Percentiles rank a stretch among this genome's conserved stretches.
These are phyloP conservation scores for Byssochlamys sp. DNA, from an alignment of 2,329 filamentous ascomycete genomes.

Conservation along the genomic window DNA sequence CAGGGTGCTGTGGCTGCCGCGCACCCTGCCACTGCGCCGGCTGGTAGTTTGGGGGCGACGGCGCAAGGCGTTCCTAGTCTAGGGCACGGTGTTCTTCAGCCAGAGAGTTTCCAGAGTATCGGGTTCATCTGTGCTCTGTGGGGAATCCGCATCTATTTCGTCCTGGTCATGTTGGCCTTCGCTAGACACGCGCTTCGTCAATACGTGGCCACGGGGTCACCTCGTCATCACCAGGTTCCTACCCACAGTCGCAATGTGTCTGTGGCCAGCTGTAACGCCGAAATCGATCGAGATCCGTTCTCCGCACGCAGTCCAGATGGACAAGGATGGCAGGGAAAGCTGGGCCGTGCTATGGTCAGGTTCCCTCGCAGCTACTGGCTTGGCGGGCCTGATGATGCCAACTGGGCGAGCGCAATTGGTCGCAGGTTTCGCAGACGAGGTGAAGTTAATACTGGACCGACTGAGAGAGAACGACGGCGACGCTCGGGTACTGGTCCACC, in stretches of 20 bases:
- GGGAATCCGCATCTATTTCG: slow-evolving; percentile 70
- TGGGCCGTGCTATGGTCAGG: slow-evolving; percentile 70
- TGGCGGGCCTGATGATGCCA: slow-evolving; percentile 51
- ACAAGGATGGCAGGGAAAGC: slow-evolving; percentile 65
- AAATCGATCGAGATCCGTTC: slow-evolving; percentile 57
- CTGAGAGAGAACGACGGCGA: slow-evolving; percentile 51
- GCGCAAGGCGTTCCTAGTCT: slow-evolving; percentile 36
- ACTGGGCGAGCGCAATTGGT: slow-evolving; percentile 58
- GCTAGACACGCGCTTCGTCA: slow-evolving; percentile 67
- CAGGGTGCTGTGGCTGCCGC: slow-evolving; percentile 40
- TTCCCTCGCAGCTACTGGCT: slow-evolving; percentile 74
- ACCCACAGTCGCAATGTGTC: slow-evolving; percentile 36
- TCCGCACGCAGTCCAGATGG: slow-evolving; percentile 60
- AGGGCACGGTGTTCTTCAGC: slow-evolving; percentile 56
- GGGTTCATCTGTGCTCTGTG: slow-evolving; percentile 65
- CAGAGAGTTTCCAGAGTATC: slow-evolving; percentile 65
- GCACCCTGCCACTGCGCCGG: slow-evolving; percentile 24
- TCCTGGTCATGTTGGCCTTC: slow-evolving; percentile 72
- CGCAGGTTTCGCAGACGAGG: slow-evolving; percentile 49
- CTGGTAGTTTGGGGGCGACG: slow-evolving; percentile 20
- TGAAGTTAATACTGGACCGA: slow-evolving; percentile 33
- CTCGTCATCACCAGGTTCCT: slow-evolving; percentile 29
- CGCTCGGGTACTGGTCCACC: slow-evolving; percentile 52
- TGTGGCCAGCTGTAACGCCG: slow-evolving; percentile 35
- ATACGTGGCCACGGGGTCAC: slow-evolving; percentile 49